Base-by-base conservation (phyloP, 441 rosid genomes). In the Lepidium campestre region DNA sequence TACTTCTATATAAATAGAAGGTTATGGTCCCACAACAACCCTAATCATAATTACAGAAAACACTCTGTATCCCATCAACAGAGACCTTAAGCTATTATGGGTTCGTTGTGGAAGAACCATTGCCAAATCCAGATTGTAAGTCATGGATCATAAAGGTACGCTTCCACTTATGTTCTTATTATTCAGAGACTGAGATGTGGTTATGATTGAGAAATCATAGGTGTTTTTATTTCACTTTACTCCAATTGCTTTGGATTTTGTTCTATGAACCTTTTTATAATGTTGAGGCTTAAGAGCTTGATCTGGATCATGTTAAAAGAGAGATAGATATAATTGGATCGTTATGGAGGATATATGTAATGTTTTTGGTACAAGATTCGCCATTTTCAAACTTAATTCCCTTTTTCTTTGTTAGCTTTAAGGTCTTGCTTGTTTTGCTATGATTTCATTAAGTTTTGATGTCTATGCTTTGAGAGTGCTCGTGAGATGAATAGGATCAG, bases 231-330 rank as follows among this genome's bases (percentile, higher is more conserved):
- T n/a, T 34, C 18, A 62, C 56, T 47, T 42, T 67, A 19, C 14
- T 62, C n/a, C 55, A 36, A 66, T 60, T 65, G 54, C 45, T 61
- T 62, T 39, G 65, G 23, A 11, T 67, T 60, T 44, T 61, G 41
- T 53, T 25, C 25, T 46, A 18, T 60, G 45, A 15, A 8, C n/a
- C 53, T 27, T 66, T 52, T 42, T 18, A 32, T 22, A 57, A 48
- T 48, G 60, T 57, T 64, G 58, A 48, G 22, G 29, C 65, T 40
- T 41, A 13, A 34, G 67, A 42, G 57, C 15, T 59, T 58, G 27
- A 66, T 44, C 67, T 13, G 35, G 47, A 40, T 56, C 15, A 22
- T 71, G 59, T 56, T 53, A 27, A 5, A 27, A 27, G 31, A 42
- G 48, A 41, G 54, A 10, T 18, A 3, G 35, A 15, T 65, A 13